Evolutionary conservation across 2,329 filamentous ascomycete species (phyloP), one percentile per base, ranked within the genome.

Genomic region (Aureobasidium lini): DNA sequence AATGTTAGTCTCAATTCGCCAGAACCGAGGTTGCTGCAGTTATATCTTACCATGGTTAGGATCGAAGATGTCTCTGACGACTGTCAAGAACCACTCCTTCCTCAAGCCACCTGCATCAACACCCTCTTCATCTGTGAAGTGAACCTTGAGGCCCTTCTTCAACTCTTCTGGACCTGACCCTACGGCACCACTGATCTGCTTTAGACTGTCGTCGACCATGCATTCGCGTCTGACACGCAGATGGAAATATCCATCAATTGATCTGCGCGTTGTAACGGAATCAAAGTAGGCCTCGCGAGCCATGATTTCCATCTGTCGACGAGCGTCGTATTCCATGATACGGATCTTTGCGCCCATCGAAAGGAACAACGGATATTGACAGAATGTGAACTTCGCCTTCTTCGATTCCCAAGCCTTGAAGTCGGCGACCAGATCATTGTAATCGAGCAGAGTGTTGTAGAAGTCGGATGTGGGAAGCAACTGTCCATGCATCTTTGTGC

Each of bases 331-430:
- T 68, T 96, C 90, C 66, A 96, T 78, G 48, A 96, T 93, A 64
- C 87, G 87, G 61, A 94, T 95, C 73, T 96, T 96, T 31, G 91
- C 88, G 78, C 90, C 92, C 64, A 96, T 91, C 62, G 90, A 95
- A 42, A 96, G 79, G 65, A 96, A 86, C 67, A 96, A 95, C 0
- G 92, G 90, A 67, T 95, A 95, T 69, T 95, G 90, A 69, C 91
- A 96, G 69, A 96, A 95, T 0, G 89, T 83, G 69, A 96, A 96
- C 64, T 85, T 89, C 18, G 81, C 80, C 54, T 81, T 81, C 64
- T 82, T 86, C 4, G 83, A 81, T 69, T 95, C 91, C 92, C 92
- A 96, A 9, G 84, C 81, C 68, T 95, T 90, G 67, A 95, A 96
- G 70, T 96, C 92, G 0, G 83, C 83, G 48, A 94, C 83, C 6